Percentiles rank a stretch among this genome's conserved stretches.
Conservation (phyloP, 371 early-diverging fungal genomes). For the Smittium culicis region DNA sequence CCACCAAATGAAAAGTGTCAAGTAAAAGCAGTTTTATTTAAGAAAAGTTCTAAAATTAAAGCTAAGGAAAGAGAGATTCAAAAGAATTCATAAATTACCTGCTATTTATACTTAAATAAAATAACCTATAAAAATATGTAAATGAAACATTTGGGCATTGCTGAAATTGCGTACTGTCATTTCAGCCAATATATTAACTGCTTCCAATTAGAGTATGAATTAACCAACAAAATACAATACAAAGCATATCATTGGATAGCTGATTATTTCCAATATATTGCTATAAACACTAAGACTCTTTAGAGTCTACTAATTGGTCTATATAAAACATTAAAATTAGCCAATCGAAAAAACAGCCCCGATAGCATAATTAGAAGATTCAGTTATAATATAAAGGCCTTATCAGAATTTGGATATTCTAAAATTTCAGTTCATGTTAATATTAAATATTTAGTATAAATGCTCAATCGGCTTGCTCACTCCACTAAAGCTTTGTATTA, state of each 20-base stretch:
- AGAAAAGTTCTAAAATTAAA: background rate
- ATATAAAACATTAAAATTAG: background rate
- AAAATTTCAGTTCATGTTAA: too few species aligned
- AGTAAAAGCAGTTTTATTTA: background rate
- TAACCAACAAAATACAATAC: background rate
- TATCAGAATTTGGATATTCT: slow-evolving; percentile 2
- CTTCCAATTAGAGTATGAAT: background rate
- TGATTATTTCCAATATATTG: background rate
- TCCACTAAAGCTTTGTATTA: background rate
- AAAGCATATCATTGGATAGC: background rate
- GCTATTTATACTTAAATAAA: background rate
- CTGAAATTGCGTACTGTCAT: background rate
- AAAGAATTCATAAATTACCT: background rate
- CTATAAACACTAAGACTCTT: background rate
- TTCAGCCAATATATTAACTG: background rate
- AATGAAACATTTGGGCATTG: background rate
- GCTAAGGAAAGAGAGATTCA: background rate
- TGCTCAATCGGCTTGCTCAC: too few species aligned
- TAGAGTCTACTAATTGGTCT: background rate
- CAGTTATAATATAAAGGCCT: background rate
- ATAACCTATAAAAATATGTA: background rate
- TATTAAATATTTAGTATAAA: too few species aligned
- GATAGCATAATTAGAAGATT: slow-evolving; percentile 5
- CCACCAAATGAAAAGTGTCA: background rate
- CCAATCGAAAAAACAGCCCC: slow-evolving; percentile 1